phyloP scores from a whole-genome alignment of 2,329 filamentous ascomycete genomes.

The Fusarium dlaminii region DNA sequence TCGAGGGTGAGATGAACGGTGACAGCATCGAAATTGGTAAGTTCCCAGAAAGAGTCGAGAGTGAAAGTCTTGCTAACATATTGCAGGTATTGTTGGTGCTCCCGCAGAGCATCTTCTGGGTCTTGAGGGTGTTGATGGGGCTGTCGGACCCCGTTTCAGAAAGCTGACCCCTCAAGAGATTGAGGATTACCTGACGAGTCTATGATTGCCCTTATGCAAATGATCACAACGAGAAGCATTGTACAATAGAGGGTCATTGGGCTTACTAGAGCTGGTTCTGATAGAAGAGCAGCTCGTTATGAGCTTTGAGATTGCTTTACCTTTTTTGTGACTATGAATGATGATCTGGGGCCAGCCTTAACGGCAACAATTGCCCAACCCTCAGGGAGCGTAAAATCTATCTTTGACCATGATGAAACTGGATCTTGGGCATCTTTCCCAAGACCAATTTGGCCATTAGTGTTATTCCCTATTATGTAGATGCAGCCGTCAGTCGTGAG shows the following conservation, averaged over 20 bases:
- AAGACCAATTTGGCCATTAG: constrained; percentile 68
- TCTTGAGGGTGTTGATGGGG: constrained; percentile 87
- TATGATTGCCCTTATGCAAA: constrained; percentile 65
- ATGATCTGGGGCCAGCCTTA: constrained; percentile 58
- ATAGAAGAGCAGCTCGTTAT: constrained; percentile 23
- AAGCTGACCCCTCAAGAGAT: constrained; percentile 98
- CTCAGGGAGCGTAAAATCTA: constrained; percentile 42
- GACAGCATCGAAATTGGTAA: constrained; percentile 97
- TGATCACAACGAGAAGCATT: constrained; percentile 46
- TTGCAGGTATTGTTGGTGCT: constrained; percentile 87
- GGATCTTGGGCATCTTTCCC: constrained; percentile 23
- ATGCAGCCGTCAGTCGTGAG: constrained; percentile 60
- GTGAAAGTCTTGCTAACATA: constrained; percentile 33
- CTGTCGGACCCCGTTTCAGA: constrained; percentile 86
- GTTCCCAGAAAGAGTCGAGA: constrained; percentile 39
- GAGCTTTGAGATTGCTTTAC: constrained; percentile 20
- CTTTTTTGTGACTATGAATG: constrained; percentile 57
- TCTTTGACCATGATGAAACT: constrained; percentile 49
- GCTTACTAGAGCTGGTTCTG: constrained; percentile 47
- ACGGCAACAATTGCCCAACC: constrained; percentile 52
- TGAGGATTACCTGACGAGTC: constrained; percentile 98
- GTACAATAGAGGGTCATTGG: constrained; percentile 60
- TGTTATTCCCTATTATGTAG: constrained; percentile 66
- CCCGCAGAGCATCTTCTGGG: constrained; percentile 94
- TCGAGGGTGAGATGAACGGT: constrained; percentile 99